Evolutionary conservation across 345 rosid species (phyloP).

Genomic region (Salix koriyanagi): DNA sequence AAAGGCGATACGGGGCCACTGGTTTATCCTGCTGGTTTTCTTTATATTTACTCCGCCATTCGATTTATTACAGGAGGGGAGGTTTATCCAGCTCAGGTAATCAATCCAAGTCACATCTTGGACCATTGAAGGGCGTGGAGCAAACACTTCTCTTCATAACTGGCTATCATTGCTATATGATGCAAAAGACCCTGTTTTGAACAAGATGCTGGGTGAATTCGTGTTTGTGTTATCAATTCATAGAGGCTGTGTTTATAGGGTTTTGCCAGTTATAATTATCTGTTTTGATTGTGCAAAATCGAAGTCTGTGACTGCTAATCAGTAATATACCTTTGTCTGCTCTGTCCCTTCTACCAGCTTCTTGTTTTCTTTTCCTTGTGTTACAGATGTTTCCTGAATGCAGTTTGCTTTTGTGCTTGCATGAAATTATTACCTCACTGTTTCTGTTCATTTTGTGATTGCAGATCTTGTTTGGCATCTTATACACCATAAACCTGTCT

Average conservation of each 20-base stretch:
- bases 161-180: no score
- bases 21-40: constrained; percentile 96
- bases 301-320: no score
- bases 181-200: background rate
- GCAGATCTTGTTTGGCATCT: constrained; percentile 80
- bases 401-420: background rate
- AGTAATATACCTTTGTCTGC: no score
- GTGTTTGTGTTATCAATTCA: background rate
- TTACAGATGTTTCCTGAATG: background rate
- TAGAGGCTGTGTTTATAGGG: background rate
- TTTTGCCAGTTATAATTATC: background rate
- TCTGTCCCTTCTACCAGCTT: background rate
- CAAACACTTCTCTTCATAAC: no score
- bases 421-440: background rate
- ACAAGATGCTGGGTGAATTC: background rate
- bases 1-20: constrained; percentile 94
- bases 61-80: constrained; percentile 65
- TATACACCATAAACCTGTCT: constrained; percentile 67
- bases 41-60: constrained; percentile 76
- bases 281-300: no score
- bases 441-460: constrained; percentile 13
- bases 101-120: background rate
- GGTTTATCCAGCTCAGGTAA: constrained; percentile 79
- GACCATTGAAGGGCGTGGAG: no score
- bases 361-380: background rate